A percentile compares a stretch with the other conserved stretches of the same genome.
phyloP scores from a whole-genome alignment of 2,329 filamentous ascomycete genomes.

The Diaporthe helianthi region DNA sequence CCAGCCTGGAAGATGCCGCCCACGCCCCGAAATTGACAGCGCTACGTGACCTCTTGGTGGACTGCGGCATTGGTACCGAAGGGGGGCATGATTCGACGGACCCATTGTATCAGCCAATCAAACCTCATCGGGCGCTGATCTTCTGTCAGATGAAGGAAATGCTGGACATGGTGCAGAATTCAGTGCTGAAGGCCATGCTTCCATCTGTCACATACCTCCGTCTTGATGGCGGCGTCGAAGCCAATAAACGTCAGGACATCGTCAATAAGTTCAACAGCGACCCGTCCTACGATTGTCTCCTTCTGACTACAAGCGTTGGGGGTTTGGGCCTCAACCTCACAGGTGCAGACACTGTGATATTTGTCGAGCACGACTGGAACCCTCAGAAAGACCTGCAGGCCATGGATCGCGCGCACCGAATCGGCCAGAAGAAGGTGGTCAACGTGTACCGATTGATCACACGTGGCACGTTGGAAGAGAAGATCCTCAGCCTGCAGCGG shows the following conservation, averaged over 20 bases:
- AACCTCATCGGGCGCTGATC: conserved; percentile 91
- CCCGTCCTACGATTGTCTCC: conserved; percentile 91
- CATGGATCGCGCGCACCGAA: conserved; percentile 98
- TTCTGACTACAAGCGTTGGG: conserved; percentile 94
- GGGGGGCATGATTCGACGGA: conserved; percentile 66
- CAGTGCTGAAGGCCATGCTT: conserved; percentile 88
- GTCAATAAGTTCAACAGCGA: conserved; percentile 99
- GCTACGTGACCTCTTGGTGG: conserved; percentile 90
- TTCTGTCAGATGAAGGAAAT: conserved; percentile 99
- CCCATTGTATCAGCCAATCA: conserved; percentile 80
- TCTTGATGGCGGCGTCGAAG: conserved; percentile 92
- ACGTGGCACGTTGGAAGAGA: conserved; percentile 94
- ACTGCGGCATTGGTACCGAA: conserved; percentile 92
- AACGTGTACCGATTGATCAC: conserved; percentile 98
- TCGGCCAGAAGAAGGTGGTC: conserved; percentile 99
- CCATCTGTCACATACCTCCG: conserved; percentile 91
- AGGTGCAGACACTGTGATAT: conserved; percentile 97
- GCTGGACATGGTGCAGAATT: conserved; percentile 97
- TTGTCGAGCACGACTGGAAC: conserved; percentile 99
- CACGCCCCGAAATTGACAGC: conserved; percentile 95
- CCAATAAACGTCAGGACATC: conserved; percentile 92
- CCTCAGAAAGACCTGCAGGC: conserved; percentile 98
- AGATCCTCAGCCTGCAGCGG: conserved; percentile 95
- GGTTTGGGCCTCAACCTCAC: conserved; percentile 94
- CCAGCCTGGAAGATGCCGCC: conserved; percentile 80